Conservation (phyloP, 768 basidiomycete genomes). For the Xerocomus spinulosus region DNA sequence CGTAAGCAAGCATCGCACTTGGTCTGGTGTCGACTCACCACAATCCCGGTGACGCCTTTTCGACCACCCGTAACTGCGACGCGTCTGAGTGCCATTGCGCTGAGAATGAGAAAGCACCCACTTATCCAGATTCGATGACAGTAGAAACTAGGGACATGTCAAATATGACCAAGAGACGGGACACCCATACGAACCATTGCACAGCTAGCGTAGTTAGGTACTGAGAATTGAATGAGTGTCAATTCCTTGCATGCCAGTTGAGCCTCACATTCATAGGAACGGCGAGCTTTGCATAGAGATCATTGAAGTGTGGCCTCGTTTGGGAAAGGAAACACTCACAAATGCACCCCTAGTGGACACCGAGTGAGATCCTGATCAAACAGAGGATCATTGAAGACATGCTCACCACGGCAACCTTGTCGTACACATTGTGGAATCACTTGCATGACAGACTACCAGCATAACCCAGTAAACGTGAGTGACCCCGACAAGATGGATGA, state of each 20-base stretch:
- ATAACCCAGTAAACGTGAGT: conserved; percentile 4
- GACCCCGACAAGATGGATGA: conserved; percentile 1
- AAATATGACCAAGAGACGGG: background rate
- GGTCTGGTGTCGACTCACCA: background rate
- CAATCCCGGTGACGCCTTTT: background rate
- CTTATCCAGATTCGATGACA: conserved; percentile 20
- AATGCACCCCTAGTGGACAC: conserved; percentile 7
- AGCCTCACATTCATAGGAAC: conserved; percentile 9
- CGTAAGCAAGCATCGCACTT: background rate
- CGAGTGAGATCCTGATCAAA: background rate
- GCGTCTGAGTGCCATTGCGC: background rate
- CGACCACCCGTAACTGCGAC: conserved; percentile 1
- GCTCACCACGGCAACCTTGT: conserved; percentile 9
- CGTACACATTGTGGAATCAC: background rate
- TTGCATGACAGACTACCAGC: conserved; percentile 6
- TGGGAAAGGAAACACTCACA: background rate
- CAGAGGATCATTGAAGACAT: background rate
- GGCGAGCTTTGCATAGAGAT: background rate
- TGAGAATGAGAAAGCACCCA: background rate
- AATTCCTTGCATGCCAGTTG: background rate
- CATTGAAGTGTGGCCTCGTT: background rate
- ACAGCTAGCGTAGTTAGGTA: conserved; percentile 5
- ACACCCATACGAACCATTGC: conserved; percentile 5
- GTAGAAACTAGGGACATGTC: conserved; percentile 6
- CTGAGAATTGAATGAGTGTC: conserved; percentile 1